Conservation (phyloP, 2,329 filamentous ascomycete species). For the Dryadomyces quercivorus region DNA sequence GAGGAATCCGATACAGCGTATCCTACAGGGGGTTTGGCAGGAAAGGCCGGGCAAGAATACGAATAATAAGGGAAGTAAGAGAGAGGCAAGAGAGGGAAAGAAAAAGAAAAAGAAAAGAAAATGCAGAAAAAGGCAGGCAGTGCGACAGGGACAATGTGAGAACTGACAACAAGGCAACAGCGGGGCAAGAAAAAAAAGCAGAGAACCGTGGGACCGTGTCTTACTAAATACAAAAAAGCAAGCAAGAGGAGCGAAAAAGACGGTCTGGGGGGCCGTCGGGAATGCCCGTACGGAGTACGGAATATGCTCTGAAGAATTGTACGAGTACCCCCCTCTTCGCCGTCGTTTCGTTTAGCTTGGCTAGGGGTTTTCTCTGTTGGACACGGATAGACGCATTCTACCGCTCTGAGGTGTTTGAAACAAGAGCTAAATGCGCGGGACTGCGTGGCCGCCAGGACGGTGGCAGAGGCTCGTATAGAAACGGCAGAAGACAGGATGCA, state of each 20-base stretch:
- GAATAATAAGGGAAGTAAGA: background rate
- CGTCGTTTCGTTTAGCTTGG: background rate
- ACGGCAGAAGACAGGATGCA: background rate
- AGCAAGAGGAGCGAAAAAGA: background rate
- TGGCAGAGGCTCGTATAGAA: background rate
- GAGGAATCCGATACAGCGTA: no score
- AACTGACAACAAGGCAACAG: no score
- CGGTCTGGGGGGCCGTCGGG: background rate
- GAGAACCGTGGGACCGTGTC: background rate
- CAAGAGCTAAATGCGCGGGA: slow-evolving; percentile 1
- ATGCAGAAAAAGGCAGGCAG: background rate
- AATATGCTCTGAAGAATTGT: background rate
- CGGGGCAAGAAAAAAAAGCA: background rate
- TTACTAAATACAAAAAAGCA: background rate
- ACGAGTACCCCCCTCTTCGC: background rate
- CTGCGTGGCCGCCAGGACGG: background rate
- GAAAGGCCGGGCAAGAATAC: background rate
- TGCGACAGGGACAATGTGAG: background rate
- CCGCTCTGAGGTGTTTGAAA: background rate
- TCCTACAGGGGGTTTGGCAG: no score
- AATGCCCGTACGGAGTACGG: background rate
- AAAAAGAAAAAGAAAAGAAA: background rate
- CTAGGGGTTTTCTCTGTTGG: background rate
- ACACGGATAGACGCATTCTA: background rate
- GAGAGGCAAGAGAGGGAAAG: background rate